Conservation (phyloP, 192 early-diverging fungal genomes). For the Dissophora globulifera region DNA sequence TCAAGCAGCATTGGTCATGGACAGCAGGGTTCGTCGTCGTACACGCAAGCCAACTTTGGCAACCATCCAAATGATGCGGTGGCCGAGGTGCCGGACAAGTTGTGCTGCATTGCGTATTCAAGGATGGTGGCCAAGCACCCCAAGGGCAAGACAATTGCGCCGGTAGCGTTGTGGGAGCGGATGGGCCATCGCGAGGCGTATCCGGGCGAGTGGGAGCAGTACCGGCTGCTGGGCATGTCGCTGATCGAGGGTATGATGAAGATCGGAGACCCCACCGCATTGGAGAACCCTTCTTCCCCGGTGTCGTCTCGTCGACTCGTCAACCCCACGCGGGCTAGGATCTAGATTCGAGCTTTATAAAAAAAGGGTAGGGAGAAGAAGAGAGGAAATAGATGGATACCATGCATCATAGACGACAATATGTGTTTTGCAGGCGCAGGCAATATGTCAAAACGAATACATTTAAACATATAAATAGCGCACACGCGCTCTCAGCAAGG, state of each 20-base stretch:
- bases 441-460: no score
- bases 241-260: slow-evolving; percentile 54
- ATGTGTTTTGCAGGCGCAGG: no score
- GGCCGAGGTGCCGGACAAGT: slow-evolving; percentile 32
- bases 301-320: slow-evolving; percentile 23
- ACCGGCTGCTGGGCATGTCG: slow-evolving; percentile 39
- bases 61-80: slow-evolving; percentile 26
- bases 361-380: no score
- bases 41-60: neutral
- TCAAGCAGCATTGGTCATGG: neutral
- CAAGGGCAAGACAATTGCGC: slow-evolving; percentile 50
- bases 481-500: no score
- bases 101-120: slow-evolving; percentile 46
- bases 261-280: slow-evolving; percentile 35
- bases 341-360: slow-evolving; percentile 9
- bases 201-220: slow-evolving; percentile 51
- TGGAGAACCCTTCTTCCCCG: neutral
- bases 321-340: slow-evolving; percentile 33
- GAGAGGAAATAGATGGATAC: no score
- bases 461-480: no score
- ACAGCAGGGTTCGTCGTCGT: neutral
- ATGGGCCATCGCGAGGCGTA: slow-evolving; percentile 45
- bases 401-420: no score
- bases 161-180: slow-evolving; percentile 17
- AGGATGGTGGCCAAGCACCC: slow-evolving; percentile 48